These are phyloP conservation scores for Furcasterigmium furcatum DNA, from an alignment of 2,329 filamentous ascomycete species.

Conservation along the genomic window DNA sequence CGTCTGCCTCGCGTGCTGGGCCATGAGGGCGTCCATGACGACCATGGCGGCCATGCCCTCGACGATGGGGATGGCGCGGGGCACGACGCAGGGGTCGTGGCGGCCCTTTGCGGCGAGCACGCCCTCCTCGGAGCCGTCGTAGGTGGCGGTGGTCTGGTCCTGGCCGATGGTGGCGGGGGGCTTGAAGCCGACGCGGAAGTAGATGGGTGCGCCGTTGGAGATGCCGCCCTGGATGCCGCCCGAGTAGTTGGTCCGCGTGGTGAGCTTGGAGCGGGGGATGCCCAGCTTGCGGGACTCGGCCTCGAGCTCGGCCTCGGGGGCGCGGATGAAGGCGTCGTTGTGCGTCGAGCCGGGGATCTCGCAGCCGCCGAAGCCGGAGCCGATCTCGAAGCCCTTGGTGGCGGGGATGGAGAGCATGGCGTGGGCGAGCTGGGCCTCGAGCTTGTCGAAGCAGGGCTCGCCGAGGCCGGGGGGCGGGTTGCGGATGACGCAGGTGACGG, in stretches of 20 bases:
- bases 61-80: slow-evolving; percentile 81
- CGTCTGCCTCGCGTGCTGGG: slow-evolving; percentile 63
- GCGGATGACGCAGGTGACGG: slow-evolving; percentile 88
- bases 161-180: slow-evolving; percentile 90
- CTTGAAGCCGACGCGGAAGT: slow-evolving; percentile 95
- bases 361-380: slow-evolving; percentile 85
- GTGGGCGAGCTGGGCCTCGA: slow-evolving; percentile 87
- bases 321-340: slow-evolving; percentile 81
- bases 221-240: slow-evolving; percentile 96
- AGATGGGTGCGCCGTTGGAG: slow-evolving; percentile 88
- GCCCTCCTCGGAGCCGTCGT: slow-evolving; percentile 68
- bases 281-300: slow-evolving; percentile 36
- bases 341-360: slow-evolving; percentile 85
- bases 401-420: slow-evolving; percentile 95
- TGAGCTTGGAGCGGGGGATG: slow-evolving; percentile 58
- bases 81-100: slow-evolving; percentile 91
- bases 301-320: slow-evolving; percentile 36
- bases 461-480: slow-evolving; percentile 83
- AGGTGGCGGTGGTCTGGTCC: slow-evolving; percentile 79
- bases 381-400: slow-evolving; percentile 93
- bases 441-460: slow-evolving; percentile 93
- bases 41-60: slow-evolving; percentile 90
- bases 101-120: slow-evolving; percentile 86
- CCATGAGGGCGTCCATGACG: slow-evolving; percentile 81
- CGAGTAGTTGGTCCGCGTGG: slow-evolving; percentile 91